Conservation (phyloP, 2,329 filamentous ascomycete genomes). For the Tolypocladium cylindrosporum region DNA sequence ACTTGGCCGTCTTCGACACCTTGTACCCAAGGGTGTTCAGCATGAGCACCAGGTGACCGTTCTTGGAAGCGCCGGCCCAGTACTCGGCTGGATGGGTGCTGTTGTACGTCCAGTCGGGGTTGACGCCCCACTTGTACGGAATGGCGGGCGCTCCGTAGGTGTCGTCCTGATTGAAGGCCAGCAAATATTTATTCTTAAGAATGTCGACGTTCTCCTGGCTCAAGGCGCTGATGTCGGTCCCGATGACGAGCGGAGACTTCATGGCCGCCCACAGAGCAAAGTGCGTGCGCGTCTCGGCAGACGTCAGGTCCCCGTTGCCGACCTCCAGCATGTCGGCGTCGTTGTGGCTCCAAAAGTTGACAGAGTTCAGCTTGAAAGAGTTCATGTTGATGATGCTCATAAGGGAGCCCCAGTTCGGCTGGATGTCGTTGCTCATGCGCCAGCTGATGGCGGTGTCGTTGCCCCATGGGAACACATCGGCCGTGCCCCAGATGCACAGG, state of each 20-base stretch:
- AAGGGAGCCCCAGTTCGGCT: conserved; percentile 22
- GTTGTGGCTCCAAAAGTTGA: conserved; percentile 38
- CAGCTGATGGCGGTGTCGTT: conserved; percentile 35
- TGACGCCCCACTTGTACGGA: conserved; percentile 38
- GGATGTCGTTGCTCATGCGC: conserved; percentile 34
- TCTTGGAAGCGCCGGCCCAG: conserved; percentile 32
- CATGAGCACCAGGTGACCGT: conserved; percentile 35
- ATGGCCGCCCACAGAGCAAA: conserved; percentile 42
- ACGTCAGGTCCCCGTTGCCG: conserved; percentile 33
- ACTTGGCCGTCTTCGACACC: conserved; percentile 25
- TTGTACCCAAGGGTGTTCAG: conserved; percentile 30
- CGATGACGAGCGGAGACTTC: conserved; percentile 40
- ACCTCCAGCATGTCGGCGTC: conserved; percentile 43
- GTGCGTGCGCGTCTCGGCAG: conserved; percentile 35
- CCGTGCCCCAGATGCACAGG: conserved; percentile 44
- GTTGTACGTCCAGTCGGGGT: conserved; percentile 39
- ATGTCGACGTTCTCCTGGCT: conserved; percentile 24
- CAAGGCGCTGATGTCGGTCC: conserved; percentile 28
- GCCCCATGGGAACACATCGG: conserved; percentile 39
- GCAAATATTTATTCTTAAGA: conserved; percentile 28
- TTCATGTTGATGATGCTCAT: conserved; percentile 36
- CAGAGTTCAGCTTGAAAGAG: conserved; percentile 31
- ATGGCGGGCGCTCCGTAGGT: conserved; percentile 28
- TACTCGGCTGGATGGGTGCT: conserved; percentile 35
- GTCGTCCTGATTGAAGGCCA: conserved; percentile 36